These are phyloP conservation scores for Eimeria zaria DNA, from an alignment of 169 alveolate genomes.

Conservation along the genomic window DNA sequence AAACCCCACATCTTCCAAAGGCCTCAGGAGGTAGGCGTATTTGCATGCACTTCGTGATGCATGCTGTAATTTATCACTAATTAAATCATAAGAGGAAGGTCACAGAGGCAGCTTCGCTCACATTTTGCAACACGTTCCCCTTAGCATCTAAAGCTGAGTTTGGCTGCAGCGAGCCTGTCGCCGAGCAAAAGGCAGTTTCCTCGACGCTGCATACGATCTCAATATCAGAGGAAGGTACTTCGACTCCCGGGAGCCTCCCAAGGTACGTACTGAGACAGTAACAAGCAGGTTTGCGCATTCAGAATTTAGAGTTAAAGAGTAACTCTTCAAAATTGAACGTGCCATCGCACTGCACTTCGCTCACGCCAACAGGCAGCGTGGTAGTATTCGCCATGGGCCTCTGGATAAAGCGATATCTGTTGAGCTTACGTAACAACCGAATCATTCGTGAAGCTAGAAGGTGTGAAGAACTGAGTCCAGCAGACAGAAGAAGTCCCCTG, in stretches of 20 bases:
- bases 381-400: neutral
- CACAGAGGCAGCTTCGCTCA: neutral
- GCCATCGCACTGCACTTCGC: neutral
- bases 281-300: neutral
- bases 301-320: neutral
- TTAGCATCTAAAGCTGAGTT: neutral
- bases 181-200: neutral
- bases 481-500: neutral
- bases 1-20: neutral
- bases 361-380: neutral
- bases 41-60: neutral
- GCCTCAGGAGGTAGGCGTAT: neutral
- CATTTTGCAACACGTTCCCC: neutral
- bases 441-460: neutral
- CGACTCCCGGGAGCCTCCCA: constrained; percentile 64
- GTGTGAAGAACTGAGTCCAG: constrained; percentile 28
- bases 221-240: constrained; percentile 3
- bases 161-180: neutral
- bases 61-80: neutral
- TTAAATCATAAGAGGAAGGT: neutral
- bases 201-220: constrained; percentile 15
- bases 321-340: neutral
- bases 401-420: neutral
- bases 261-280: constrained; percentile 17
- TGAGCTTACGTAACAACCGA: constrained; percentile 12